Evolutionary conservation across 345 rosid genomes (phyloP).

Genomic region (Chamaenerion angustifolium): DNA sequence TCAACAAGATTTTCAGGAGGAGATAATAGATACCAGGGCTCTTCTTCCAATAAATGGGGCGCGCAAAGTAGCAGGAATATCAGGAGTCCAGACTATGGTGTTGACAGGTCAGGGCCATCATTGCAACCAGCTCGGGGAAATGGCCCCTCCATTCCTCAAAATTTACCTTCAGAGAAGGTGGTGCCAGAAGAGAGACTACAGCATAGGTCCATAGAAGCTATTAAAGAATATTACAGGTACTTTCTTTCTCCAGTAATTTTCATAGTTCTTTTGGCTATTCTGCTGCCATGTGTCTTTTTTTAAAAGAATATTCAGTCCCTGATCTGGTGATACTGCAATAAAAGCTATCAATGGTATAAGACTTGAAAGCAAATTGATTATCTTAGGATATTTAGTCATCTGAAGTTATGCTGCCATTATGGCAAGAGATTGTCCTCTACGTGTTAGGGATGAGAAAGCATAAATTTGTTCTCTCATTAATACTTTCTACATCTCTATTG

Average conservation of each 20-base stretch:
- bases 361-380: no score
- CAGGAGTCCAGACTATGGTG: conserved; percentile 26
- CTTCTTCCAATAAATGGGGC: conserved; percentile 32
- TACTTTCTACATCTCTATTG: no score
- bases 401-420: no score
- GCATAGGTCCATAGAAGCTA: conserved; percentile 56
- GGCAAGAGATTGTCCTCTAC: no score
- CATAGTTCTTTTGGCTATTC: background rate
- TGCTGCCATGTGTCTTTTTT: background rate
- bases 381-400: no score
- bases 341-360: no score
- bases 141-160: conserved; percentile 23
- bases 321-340: no score
- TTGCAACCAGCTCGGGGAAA: conserved; percentile 35
- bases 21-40: conserved; percentile 39
- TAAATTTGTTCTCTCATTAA: no score
- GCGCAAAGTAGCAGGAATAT: conserved; percentile 42
- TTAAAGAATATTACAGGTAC: conserved; percentile 92
- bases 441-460: no score
- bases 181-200: conserved; percentile 47
- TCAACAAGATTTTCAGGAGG: conserved; percentile 30
- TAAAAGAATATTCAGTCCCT: no score
- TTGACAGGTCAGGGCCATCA: conserved; percentile 38
- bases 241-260: background rate
- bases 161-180: conserved; percentile 32